Base-by-base conservation (phyloP, 495 filamentous ascomycete species). In the Pseudoneurospora amorphoporcata region DNA sequence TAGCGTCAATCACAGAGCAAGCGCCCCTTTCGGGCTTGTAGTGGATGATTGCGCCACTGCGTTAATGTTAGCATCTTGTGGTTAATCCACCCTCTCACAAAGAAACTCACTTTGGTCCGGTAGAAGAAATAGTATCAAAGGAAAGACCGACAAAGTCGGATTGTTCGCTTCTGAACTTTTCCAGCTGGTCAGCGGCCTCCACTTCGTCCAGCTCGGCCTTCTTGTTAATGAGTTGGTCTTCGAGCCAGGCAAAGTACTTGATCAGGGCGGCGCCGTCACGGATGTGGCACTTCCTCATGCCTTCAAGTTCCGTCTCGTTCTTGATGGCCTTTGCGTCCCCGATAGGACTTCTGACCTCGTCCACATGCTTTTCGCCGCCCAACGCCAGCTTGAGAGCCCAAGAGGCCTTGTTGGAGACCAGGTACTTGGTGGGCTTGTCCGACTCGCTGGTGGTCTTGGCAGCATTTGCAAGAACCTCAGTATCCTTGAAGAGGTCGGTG, bases 241-340 rank as follows among this genome's bases (percentile, higher is more conserved):
- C 95, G 7, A 99, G 85, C 96, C 96, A 99, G 17, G 96, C 92
- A 81, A 99, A 98, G 80, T 92, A 99, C 79, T 97, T 90, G 53
- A 88, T 94, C 71, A 98, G 81, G 10, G 96, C 95, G 37, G 93
- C 96, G 38, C 96, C 96, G 78, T 99, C 96, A 68, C 96, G 89
- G 73, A 97, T 90, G 79, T 99, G 96, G 77, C 95, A 98, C 38
- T 90, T 87, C 71, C 93, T 88, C 95, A 98, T 98, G 68, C 96
- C 96, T 77, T 94, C 88, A 29, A 97, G 84, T 82, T 99, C 96
- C 2, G 86, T 88, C 71, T 94, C 92, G 75, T 98, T 99, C 84
- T 99, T 99, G 78, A 98, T 85, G n/a, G 96, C 93, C 83, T 99
- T 99, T 23, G 94, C 90, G 82, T 98, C 95, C n/a, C 88, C 90